Base-by-base conservation (phyloP, 2,329 filamentous ascomycete genomes). In the Cryphonectria naterciae region DNA sequence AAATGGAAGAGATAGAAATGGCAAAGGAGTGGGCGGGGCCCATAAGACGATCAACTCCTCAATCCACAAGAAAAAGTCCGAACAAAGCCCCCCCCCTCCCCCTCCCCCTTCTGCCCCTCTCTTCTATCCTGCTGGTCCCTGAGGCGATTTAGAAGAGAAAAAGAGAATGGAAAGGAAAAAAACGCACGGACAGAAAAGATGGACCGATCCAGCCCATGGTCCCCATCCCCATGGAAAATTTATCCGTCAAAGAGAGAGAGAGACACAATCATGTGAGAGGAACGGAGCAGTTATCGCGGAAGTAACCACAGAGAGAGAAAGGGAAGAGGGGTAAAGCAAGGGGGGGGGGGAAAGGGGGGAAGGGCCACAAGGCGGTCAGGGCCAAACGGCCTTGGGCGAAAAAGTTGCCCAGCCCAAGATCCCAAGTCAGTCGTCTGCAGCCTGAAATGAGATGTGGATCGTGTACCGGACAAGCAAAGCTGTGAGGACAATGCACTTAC, bases 371-470 rank as follows among this genome's bases (percentile, higher is more conserved):
- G 63, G 63, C 63, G 61, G 61, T 64, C 61, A 64, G 61, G 15
- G 39, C 61, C 15, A 17, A 15, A 32, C 61, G 61, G 17, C 37
- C 10, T 11, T 39, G 2, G 37, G 37, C 37, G 37, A 37, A 37
- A 37, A 35, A 15, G 17, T 13, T 43, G 41, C 15, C 15, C 13
- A 43, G 41, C 41, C 41, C 15, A 19, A 19, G 6, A 22, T 8
- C 19, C 43, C 43, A 46, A 46, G 43, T 19, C 17, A n/a, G 28
- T 22, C 32, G 8, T 35, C 58, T 61, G 61, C 61, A 64, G 22
- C n/a, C 11, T 22, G 61, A 46, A 64, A 64, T 64, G 37, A 64
- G 61, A 64, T 39, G 61, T 64, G 61, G 61, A 64, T 39, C 58
- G 37, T 22, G 7, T n/a, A 49, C 46, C 46, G 19, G n/a, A 37